phyloP scores from a whole-genome alignment of 176 grass and related monocot genomes.

The Lolium perenne region DNA sequence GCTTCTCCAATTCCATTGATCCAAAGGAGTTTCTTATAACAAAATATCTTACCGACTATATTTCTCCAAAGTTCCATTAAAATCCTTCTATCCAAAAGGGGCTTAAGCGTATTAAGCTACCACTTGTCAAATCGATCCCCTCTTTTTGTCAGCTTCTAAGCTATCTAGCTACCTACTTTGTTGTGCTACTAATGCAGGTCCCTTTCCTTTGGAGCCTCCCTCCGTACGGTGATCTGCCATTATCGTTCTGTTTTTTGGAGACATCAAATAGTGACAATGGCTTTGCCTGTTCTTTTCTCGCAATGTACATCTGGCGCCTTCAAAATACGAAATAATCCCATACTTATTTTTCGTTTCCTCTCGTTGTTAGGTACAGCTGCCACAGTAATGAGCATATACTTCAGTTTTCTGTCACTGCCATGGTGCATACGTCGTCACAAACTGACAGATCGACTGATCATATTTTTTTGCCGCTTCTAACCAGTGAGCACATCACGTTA shows the following conservation, averaged over 20 bases:
- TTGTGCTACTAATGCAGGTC: not conserved
- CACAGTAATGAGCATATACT: not conserved
- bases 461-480: constrained; percentile 2
- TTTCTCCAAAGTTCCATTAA: no score
- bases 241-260: not conserved
- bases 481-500: no score
- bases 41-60: not conserved
- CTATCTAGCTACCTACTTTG: not conserved
- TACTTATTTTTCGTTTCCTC: not conserved
- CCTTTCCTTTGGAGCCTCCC: not conserved
- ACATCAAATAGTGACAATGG: not conserved
- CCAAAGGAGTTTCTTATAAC: no score
- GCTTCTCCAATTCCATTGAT: no score
- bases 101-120: not conserved
- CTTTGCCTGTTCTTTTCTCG: not conserved
- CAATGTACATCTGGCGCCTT: not conserved
- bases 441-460: not conserved
- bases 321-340: not conserved
- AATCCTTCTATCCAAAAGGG: no score
- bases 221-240: not conserved
- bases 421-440: constrained; percentile 4
- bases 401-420: not conserved
- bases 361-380: not conserved
- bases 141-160: constrained; percentile 35
- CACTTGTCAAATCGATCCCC: constrained; percentile 9